Evolutionary conservation across 345 rosid genomes (phyloP), one percentile per base, ranked within the genome.

Genomic region (Bruguiera gymnorhiza): DNA sequence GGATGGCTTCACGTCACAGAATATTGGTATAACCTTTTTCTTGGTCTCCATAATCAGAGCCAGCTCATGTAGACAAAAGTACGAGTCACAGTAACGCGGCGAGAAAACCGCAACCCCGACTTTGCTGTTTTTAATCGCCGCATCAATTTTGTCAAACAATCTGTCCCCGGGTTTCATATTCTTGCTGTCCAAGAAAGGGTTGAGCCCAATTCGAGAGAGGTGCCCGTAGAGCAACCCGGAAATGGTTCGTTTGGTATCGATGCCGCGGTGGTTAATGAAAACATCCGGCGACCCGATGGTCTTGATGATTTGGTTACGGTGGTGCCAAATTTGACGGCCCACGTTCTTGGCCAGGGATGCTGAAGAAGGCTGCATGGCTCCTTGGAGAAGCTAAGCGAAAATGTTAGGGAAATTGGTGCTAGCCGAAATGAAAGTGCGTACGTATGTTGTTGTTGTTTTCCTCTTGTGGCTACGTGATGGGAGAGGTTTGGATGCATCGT

Each of bases 191-290:
- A 94, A 48, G 65, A 94, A 94, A 43, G 90, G 85, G 51, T 67
- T 73, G 9, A 85, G 66, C 56, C 84, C 63, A 31, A 78, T 64
- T 59, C 85, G 60, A 8, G 59, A 71, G 18, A 94, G 78, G 67
- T 84, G 86, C 43, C 86, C 81, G 10, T 78, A 84, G 0, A 94
- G 74, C 66, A 94, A 68, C 3, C 97, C 96, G 0, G 97, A 79
- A 58, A 94, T 76, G 10, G 86, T 89, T 67, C 88, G 82, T 72
- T 91, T 91, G 0, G 97, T 94, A 46, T 94, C 98, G 5, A 76
- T 82, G 1, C 96, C 91, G 0, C 98, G 83, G 59, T 94, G 98
- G 48, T 84, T 94, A 50, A 94, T 94, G 84, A 94, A 94, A 4
- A 94, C 82, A 19, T 91, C 95, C 27, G 75, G 74, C 59, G 31